Base-by-base conservation (phyloP, 345 rosid genomes). In the Orychophragmus violaceus region DNA sequence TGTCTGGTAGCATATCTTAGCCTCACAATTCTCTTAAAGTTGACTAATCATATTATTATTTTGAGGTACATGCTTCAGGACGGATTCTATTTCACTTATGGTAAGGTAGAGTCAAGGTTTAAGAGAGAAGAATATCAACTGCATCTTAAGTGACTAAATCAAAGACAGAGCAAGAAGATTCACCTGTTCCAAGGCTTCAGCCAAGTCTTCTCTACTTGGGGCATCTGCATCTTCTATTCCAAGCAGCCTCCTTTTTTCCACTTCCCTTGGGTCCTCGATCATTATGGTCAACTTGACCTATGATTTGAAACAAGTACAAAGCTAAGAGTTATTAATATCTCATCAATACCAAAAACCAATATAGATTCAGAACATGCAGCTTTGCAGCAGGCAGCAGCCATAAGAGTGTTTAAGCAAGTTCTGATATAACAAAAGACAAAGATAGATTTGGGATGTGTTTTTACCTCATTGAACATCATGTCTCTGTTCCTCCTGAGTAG, bases 211-310 rank as follows among this genome's bases (percentile, higher is more conserved):
- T 66, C 97, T 82, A 2, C 94, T 86, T 5, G 97, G 97, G 14
- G 84, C 73, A 71, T 90, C 88, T 37, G 64, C 77, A 50, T 84
- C 92, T 52, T 88, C 96, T 21, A 93, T 88, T 53, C 99, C 99
- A 49, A 90, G 85, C 60, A 94, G 80, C 59, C 88, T 86, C 74
- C 85, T 84, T 53, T 95, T 80, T 76, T 94, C 99, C 28, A 85
- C 72, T 69, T 94, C 96, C 70, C 99, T 83, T 22, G 92, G 95
- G 54, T 94, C 99, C 81, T 90, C 99, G 29, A 90, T 94, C 92
- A 82, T 78, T 4, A 90, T 33, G 1, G 97, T 88, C 75, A 94
- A 39, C 72, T 87, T 88, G 55, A 90, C 89, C 98, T 92, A 69
- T 54, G 60, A 9, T 65, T 59, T 44, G n/a, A 16, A 72, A 23